These are phyloP conservation scores for Pisolithus sp. DNA, from an alignment of 768 basidiomycete genomes.

Conservation along the genomic window DNA sequence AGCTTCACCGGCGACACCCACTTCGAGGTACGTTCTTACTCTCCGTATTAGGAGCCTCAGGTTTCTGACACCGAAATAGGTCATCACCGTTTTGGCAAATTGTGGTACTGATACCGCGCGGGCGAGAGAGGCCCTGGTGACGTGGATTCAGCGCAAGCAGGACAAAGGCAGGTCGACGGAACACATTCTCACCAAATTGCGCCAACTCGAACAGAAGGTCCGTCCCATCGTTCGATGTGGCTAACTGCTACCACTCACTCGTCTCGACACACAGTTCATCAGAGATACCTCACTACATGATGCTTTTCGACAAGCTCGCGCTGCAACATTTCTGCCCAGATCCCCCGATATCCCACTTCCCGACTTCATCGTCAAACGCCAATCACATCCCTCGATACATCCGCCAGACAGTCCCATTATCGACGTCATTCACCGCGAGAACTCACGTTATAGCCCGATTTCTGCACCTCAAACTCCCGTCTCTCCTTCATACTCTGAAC, in stretches of 20 bases:
- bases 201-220: constrained; percentile 25
- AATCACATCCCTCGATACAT: background rate
- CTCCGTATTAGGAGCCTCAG: background rate
- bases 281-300: constrained; percentile 19
- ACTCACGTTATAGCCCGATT: background rate
- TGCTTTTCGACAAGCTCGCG: constrained; percentile 30
- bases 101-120: constrained; percentile 23
- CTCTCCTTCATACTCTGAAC: constrained; percentile 1
- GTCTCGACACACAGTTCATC: constrained; percentile 20
- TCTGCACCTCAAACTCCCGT: background rate
- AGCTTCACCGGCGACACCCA: constrained; percentile 26
- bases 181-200: constrained; percentile 24
- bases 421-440: background rate
- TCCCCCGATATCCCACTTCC: constrained; percentile 23
- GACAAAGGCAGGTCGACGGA: constrained; percentile 22
- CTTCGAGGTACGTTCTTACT: constrained; percentile 15
- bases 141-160: constrained; percentile 26
- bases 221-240: background rate
- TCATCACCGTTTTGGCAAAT: constrained; percentile 28
- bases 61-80: constrained; percentile 11
- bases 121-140: constrained; percentile 24
- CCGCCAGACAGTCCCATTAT: background rate
- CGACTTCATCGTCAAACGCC: background rate
- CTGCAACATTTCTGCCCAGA: constrained; percentile 21
- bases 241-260: background rate